phyloP scores from a whole-genome alignment of 331 rosid species.

The Quercus lobata region DNA sequence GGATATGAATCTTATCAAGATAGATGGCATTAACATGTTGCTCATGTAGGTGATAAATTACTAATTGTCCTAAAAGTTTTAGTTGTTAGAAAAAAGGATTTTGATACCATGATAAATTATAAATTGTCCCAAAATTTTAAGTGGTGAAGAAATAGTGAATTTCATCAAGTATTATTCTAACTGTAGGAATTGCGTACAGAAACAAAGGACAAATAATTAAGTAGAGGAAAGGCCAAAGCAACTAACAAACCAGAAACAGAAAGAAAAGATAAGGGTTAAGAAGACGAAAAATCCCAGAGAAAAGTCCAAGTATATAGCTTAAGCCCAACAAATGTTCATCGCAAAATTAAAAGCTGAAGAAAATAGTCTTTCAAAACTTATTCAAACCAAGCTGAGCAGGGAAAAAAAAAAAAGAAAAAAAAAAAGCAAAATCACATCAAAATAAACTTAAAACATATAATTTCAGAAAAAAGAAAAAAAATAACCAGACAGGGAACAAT shows the following conservation, averaged over 20 bases:
- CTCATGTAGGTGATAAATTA: not conserved
- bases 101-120: no score
- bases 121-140: no score
- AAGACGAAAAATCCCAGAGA: not conserved
- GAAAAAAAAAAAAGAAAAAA: no score
- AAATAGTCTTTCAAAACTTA: not conserved
- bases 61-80: no score
- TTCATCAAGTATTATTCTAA: no score
- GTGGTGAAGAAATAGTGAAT: no score
- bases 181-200: not conserved
- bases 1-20: not conserved
- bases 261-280: slow-evolving; percentile 15
- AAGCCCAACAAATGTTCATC: not conserved
- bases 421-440: not conserved
- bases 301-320: not conserved
- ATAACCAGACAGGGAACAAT: not conserved
- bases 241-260: slow-evolving; percentile 6
- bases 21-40: not conserved
- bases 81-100: no score
- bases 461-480: not conserved
- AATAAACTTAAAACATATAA: not conserved
- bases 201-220: not conserved
- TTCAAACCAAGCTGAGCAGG: not conserved
- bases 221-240: not conserved
- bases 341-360: not conserved